Conservation (phyloP, 495 filamentous ascomycete species). For the Daldinia childiae region DNA sequence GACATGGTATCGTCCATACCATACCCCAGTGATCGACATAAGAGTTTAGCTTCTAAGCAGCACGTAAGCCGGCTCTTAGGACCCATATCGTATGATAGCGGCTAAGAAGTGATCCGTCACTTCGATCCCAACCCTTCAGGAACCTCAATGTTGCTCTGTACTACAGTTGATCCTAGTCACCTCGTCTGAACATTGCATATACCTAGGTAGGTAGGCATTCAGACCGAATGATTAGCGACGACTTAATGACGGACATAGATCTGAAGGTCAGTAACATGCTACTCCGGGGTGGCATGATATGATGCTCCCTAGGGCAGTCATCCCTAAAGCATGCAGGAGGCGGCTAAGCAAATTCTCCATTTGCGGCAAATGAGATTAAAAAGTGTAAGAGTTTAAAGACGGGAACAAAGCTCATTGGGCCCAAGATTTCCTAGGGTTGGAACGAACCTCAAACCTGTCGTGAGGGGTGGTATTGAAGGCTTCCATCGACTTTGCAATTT, state of each 20-base stretch:
- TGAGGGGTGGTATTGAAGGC: slow-evolving; percentile 31
- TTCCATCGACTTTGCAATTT: slow-evolving; percentile 29
- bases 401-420: slow-evolving; percentile 34
- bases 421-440: slow-evolving; percentile 33
- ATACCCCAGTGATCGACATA: slow-evolving; percentile 39
- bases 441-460: slow-evolving; percentile 33
- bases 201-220: too few relatives aligned
- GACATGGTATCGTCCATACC: slow-evolving; percentile 23
- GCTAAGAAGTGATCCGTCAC: slow-evolving; percentile 37
- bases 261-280: slow-evolving; percentile 3
- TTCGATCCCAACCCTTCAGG: slow-evolving; percentile 19
- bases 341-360: slow-evolving; percentile 22
- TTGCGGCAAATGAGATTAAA: slow-evolving; percentile 37
- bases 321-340: slow-evolving; percentile 25
- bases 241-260: slow-evolving; percentile 6
- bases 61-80: slow-evolving; percentile 26
- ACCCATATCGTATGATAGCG: slow-evolving; percentile 34
- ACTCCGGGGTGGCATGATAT: slow-evolving; percentile 17
- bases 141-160: slow-evolving; percentile 15
- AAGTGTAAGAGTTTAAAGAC: slow-evolving; percentile 18
- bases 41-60: slow-evolving; percentile 33
- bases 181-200: slow-evolving; percentile 5
- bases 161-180: slow-evolving; percentile 7
- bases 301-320: slow-evolving; percentile 13
- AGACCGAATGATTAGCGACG: not conserved